Conservation (phyloP, 768 basidiomycete species). For the Mycena vitilis region DNA sequence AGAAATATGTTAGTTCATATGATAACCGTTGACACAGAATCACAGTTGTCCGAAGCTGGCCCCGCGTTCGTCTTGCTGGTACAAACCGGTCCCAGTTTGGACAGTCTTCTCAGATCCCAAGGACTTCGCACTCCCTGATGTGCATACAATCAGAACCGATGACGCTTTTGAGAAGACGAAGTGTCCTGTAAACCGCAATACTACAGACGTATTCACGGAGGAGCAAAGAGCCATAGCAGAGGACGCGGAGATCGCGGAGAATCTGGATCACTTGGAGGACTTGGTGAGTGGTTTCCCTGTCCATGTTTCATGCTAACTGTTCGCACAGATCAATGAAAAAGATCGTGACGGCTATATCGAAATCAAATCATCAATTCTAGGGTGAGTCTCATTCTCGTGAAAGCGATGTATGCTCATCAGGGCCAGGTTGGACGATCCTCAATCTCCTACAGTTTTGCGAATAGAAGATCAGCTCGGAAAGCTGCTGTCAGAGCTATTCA, state of each 20-base stretch:
- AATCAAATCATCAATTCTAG: too few species aligned
- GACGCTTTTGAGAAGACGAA: background rate
- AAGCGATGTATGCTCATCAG: too few species aligned
- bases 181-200: background rate
- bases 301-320: too few species aligned
- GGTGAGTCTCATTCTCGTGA: too few species aligned
- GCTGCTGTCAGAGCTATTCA: background rate
- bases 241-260: background rate
- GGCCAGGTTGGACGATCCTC: too few species aligned
- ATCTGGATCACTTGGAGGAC: background rate
- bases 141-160: background rate
- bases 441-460: background rate
- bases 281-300: background rate
- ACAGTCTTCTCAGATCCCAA: background rate
- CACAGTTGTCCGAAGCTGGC: background rate
- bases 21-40: too few species aligned
- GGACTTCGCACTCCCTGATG: background rate
- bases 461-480: background rate
- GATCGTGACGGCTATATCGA: too few species aligned
- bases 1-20: too few species aligned
- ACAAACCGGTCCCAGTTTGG: background rate
- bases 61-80: background rate
- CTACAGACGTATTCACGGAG: background rate
- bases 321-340: too few species aligned
- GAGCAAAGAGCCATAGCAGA: background rate